Base-by-base conservation (phyloP, 2,329 filamentous ascomycete species). In the Metarhizium robertsii region DNA sequence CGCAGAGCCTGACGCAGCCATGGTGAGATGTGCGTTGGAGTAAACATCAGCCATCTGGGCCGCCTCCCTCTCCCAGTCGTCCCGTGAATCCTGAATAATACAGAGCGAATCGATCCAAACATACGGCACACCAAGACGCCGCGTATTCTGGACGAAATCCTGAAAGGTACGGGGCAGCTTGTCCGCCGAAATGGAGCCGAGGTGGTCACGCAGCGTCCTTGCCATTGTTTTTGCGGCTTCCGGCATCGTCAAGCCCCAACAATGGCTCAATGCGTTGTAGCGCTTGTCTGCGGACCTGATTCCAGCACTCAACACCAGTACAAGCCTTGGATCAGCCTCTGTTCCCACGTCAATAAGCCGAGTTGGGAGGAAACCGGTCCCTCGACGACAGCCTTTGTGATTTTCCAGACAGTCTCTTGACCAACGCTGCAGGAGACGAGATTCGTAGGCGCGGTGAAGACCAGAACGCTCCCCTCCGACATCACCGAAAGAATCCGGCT, bases 81-180 rank as follows among this genome's bases (percentile, higher is more conserved):
- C 58, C 7, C 55, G 53, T 10, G 59, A 57, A 25, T 61, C 61
- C 54, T 64, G 63, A 6, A 65, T 53, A 46, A 65, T 66, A 47
- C 64, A 66, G 2, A 66, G 53, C 4, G 62, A 64, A 53, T 66
- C 63, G 30, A 66, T 65, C 63, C 63, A 66, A 5, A 65, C 16
- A 20, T 64, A 65, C 2, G 52, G 40, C 38, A 59, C n/a, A 4
- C 59, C 60, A 5, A 64, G 48, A 10, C 43, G 34, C 1, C 57
- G 56, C 2, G 57, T 51, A 4, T 62, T 52, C 6, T 32, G 38
- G 2, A 65, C 49, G n/a, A 62, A 61, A 42, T 65, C 57, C 16
- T 48, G 56, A 36, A 65, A 64, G 32, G 52, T 60, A 7, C 34
- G n/a, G 0, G 60, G 61, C 10, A 63, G 47, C 20, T 2, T 11